phyloP scores from a whole-genome alignment of 352 stramenopile species.

The Pythium monospermum region DNA sequence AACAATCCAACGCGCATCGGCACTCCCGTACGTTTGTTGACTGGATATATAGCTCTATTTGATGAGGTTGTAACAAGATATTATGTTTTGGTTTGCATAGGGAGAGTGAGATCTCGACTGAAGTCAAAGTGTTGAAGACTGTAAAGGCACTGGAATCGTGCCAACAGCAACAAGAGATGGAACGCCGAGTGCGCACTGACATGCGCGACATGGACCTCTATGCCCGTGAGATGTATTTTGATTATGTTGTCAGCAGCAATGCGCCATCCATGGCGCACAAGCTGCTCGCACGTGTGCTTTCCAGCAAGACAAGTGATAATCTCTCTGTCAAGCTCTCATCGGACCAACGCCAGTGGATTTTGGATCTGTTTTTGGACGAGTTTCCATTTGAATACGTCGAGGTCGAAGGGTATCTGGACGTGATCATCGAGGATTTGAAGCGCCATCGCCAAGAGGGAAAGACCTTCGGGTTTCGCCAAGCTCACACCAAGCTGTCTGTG shows the following conservation, averaged over 20 bases:
- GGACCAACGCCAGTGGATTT: neutral
- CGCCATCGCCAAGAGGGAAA: slow-evolving; percentile 1
- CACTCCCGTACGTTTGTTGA: too few relatives aligned
- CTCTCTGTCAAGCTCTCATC: neutral
- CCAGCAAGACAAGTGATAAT: neutral
- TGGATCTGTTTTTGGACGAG: slow-evolving; percentile 31
- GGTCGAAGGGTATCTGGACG: slow-evolving; percentile 27
- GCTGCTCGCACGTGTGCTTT: neutral
- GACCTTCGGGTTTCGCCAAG: slow-evolving; percentile 31
- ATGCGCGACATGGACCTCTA: slow-evolving; percentile 16
- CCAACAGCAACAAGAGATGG: neutral
- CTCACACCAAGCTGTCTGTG: slow-evolving; percentile 30
- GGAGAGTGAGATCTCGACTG: too few relatives aligned
- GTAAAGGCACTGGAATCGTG: neutral
- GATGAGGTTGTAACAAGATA: too few relatives aligned
- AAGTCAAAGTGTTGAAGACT: too few relatives aligned
- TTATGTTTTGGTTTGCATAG: too few relatives aligned
- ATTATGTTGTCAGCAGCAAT: slow-evolving; percentile 10
- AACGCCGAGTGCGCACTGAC: neutral
- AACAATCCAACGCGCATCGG: neutral
- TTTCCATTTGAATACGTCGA: slow-evolving; percentile 34
- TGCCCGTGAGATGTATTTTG: slow-evolving; percentile 18
- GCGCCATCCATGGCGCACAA: neutral
- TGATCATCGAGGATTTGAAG: slow-evolving; percentile 40
- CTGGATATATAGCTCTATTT: neutral